phyloP scores from a whole-genome alignment of 73 alveolate species.

The Paramecium octaurelia region DNA sequence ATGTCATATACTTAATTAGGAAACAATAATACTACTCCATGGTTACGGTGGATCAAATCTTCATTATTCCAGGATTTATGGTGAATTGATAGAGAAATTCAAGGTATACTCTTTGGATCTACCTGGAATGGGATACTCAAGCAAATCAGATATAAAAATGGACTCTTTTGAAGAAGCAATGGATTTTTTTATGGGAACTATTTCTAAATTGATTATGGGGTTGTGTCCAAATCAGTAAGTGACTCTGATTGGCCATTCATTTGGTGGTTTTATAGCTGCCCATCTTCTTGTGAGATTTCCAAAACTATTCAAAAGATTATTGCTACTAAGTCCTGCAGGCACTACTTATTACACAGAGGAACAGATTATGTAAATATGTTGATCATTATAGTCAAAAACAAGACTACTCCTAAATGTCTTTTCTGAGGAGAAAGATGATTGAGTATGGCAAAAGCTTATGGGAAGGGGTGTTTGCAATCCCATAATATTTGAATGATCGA shows the following conservation, averaged over 20 bases:
- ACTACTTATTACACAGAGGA: constrained; percentile 7
- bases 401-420: neutral
- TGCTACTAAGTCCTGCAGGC: constrained; percentile 9
- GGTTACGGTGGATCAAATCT: constrained; percentile 45
- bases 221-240: neutral
- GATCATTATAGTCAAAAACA: neutral
- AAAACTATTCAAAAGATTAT: neutral
- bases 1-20: neutral
- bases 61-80: neutral
- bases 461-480: neutral
- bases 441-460: neutral
- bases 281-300: neutral
- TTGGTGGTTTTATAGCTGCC: neutral
- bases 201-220: neutral
- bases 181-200: constrained; percentile 2
- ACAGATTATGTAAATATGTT: neutral
- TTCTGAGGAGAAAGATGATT: neutral
- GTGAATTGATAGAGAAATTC: neutral
- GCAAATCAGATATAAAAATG: neutral
- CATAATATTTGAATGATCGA: neutral
- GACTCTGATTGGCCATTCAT: neutral
- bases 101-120: neutral
- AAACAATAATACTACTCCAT: neutral
- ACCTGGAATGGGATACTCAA: constrained; percentile 46
- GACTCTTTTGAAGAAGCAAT: neutral